These are phyloP conservation scores for Serendipita sp. DNA, from an alignment of 768 basidiomycete species.

Conservation along the genomic window DNA sequence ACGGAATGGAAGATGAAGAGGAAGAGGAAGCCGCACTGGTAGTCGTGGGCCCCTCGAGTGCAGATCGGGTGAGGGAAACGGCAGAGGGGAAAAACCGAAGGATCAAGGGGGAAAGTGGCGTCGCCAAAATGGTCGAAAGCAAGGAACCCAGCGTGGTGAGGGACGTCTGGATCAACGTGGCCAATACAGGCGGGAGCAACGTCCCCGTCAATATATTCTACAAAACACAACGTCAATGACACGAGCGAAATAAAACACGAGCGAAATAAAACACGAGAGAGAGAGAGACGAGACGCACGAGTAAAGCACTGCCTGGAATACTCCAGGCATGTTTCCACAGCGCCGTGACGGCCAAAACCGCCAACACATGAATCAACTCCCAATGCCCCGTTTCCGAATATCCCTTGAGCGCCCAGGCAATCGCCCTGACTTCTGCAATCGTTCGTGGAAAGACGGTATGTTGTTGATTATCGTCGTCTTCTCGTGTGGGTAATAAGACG, in stretches of 20 bases:
- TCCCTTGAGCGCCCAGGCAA: conserved; percentile 57
- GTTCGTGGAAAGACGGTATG: conserved; percentile 44
- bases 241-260: too few species aligned
- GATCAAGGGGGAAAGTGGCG: conserved; percentile 72
- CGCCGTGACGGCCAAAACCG: conserved; percentile 66
- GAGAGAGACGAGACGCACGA: conserved; percentile 31
- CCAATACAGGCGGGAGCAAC: conserved; percentile 64
- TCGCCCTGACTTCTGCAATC: conserved; percentile 52
- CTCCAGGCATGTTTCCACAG: conserved; percentile 98
- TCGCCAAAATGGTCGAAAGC: conserved; percentile 61
- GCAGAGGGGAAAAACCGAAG: conserved; percentile 69
- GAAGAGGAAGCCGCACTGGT: conserved; percentile 22
- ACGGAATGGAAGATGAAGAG: conserved; percentile 14
- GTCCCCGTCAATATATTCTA: conserved; percentile 86
- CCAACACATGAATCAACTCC: conserved; percentile 59
- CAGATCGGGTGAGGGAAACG: conserved; percentile 66
- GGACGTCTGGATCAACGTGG: conserved; percentile 62
- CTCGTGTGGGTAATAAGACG: conserved; percentile 19
- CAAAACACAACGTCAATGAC: neutral
- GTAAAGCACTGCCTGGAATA: conserved; percentile 81
- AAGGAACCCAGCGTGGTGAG: conserved; percentile 80
- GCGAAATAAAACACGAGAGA: neutral
- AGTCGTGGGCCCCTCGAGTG: conserved; percentile 37
- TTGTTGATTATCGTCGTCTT: conserved; percentile 22
- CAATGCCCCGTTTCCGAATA: conserved; percentile 56